These are phyloP conservation scores for Vigna hirtella DNA, from an alignment of 306 rosid species.

Conservation along the genomic window DNA sequence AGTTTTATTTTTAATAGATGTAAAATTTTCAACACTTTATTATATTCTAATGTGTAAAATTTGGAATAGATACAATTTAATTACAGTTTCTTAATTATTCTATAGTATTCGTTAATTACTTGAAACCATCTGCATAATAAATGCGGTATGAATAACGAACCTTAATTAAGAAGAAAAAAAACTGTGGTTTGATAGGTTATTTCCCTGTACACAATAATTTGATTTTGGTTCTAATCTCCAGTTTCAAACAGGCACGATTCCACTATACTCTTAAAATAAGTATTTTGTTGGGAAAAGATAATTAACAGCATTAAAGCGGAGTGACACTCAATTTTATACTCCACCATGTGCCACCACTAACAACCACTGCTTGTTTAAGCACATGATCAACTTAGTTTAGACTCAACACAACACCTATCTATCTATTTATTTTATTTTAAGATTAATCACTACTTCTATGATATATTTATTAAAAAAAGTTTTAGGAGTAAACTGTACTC, in stretches of 20 bases:
- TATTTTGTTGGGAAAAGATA: constrained; percentile 34
- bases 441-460: not conserved
- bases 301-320: constrained; percentile 29
- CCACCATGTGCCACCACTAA: constrained; percentile 42
- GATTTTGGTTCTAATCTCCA: too few species aligned
- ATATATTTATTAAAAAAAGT: not conserved
- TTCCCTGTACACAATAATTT: too few species aligned
- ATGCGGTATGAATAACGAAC: too few species aligned
- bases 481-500: constrained; percentile 22
- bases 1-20: too few species aligned
- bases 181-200: too few species aligned
- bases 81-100: too few species aligned
- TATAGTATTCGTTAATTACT: too few species aligned
- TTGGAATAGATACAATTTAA: too few species aligned
- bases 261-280: constrained; percentile 44
- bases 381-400: constrained; percentile 34
- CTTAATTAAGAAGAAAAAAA: too few species aligned
- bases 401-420: not conserved
- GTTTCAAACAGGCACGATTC: constrained; percentile 35
- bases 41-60: too few species aligned
- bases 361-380: constrained; percentile 20
- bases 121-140: too few species aligned
- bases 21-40: too few species aligned
- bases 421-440: not conserved
- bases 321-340: constrained; percentile 37